These are phyloP conservation scores for Serendipita sp. DNA, from an alignment of 768 basidiomycete species.

Conservation along the genomic window DNA sequence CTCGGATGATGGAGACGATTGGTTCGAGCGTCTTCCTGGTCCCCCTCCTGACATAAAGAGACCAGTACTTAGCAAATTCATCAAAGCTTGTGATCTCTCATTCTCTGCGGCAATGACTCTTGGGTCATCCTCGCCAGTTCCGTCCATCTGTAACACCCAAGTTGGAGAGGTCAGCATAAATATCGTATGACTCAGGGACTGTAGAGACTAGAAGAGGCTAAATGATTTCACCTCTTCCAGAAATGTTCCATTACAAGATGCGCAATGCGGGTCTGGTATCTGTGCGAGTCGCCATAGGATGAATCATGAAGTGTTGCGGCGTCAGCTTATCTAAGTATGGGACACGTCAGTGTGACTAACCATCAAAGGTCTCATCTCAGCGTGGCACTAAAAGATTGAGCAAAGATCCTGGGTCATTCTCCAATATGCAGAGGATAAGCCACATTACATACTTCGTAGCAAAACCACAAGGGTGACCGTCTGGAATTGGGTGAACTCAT, in stretches of 20 bases:
- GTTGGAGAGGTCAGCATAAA: not conserved
- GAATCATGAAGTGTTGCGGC: not conserved
- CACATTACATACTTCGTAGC: conserved; percentile 7
- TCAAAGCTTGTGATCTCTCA: not conserved
- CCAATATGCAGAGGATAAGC: not conserved
- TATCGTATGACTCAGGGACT: not conserved
- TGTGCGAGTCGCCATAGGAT: conserved; percentile 18
- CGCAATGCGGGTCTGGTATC: conserved; percentile 71
- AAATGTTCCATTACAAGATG: conserved; percentile 67
- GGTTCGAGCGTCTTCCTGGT: too few species aligned
- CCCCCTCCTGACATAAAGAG: too few species aligned
- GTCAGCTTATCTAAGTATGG: conserved; percentile 11
- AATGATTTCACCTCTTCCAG: conserved; percentile 47
- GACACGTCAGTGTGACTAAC: conserved; percentile 23
- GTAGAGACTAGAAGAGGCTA: not conserved
- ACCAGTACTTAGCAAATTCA: not conserved
- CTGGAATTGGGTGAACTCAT: conserved; percentile 3
- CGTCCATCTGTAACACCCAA: not conserved
- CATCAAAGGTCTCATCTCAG: conserved; percentile 81
- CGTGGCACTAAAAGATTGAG: conserved; percentile 43
- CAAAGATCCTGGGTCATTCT: not conserved
- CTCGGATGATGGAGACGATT: too few species aligned
- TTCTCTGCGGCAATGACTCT: conserved; percentile 1
- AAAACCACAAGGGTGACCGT: conserved; percentile 8
- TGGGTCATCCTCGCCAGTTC: conserved; percentile 1